phyloP scores from a whole-genome alignment of 2,329 filamentous ascomycete genomes.

The Colletotrichum shisoi region DNA sequence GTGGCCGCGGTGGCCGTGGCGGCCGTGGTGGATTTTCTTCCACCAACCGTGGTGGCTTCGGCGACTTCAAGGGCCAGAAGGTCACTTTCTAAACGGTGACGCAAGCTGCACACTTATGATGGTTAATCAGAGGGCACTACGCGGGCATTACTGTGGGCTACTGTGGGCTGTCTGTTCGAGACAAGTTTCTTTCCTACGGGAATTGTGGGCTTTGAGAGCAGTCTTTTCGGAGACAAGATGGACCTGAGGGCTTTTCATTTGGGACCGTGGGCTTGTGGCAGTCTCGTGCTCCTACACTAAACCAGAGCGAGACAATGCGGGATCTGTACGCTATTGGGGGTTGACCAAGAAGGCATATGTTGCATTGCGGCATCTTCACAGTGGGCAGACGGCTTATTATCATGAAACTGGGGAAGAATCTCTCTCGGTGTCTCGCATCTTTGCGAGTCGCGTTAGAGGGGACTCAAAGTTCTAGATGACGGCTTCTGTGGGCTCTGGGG shows the following conservation, averaged over 20 bases:
- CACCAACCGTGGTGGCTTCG: conserved; percentile 52
- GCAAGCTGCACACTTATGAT: conserved; percentile 47
- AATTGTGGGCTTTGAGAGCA: conserved; percentile 64
- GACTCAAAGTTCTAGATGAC: conserved; percentile 46
- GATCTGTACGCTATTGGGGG: conserved; percentile 40
- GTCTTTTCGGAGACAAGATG: conserved; percentile 58
- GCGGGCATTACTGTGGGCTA: conserved; percentile 58
- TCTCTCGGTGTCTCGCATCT: conserved; percentile 42
- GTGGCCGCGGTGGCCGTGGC: conserved; percentile 61
- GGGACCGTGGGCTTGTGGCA: conserved; percentile 48
- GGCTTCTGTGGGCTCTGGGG: conserved; percentile 46
- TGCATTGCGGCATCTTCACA: conserved; percentile 40
- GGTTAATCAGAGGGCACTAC: conserved; percentile 56
- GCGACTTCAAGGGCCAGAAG: conserved; percentile 74
- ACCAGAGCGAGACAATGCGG: conserved; percentile 27
- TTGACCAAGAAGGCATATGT: conserved; percentile 47
- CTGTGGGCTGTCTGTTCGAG: conserved; percentile 67
- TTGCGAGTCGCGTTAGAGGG: conserved; percentile 43
- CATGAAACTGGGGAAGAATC: conserved; percentile 47
- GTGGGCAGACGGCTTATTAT: conserved; percentile 42
- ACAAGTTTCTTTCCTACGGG: conserved; percentile 48
- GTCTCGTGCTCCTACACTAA: conserved; percentile 22
- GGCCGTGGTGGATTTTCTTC: conserved; percentile 62
- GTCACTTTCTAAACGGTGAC: conserved; percentile 66
- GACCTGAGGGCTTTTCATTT: conserved; percentile 62